These are phyloP conservation scores for Dendrobium officinale DNA, from an alignment of 106 monocot genomes.

Conservation along the genomic window DNA sequence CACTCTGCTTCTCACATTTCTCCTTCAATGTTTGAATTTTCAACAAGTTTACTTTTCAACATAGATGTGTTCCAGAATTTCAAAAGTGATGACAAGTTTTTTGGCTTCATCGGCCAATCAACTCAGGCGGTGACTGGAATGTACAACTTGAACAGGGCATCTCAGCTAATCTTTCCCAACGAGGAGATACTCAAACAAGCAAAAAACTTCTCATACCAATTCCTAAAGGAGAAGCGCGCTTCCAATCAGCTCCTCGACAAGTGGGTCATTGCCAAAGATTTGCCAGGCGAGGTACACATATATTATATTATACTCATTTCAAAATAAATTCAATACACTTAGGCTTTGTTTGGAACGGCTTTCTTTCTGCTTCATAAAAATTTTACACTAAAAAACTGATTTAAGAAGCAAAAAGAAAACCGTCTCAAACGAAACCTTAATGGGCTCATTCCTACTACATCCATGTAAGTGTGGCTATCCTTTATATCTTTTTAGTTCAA, in stretches of 20 bases:
- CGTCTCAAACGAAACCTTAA: no score
- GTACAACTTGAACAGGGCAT: conserved; percentile 84
- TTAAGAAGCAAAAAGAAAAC: no score
- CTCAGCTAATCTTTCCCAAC: conserved; percentile 51
- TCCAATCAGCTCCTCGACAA: conserved; percentile 53
- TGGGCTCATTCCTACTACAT: no score
- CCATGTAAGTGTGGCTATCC: neutral
- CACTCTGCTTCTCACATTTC: no score
- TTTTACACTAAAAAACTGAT: no score
- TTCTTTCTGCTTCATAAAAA: no score
- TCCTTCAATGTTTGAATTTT: no score
- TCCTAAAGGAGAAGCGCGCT: conserved; percentile 55
- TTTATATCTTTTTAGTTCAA: neutral
- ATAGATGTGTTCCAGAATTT: conserved; percentile 71
- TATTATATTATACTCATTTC: neutral
- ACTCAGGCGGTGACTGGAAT: conserved; percentile 89
- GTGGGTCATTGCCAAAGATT: conserved; percentile 92
- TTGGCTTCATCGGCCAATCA: conserved; percentile 83
- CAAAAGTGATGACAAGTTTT: conserved; percentile 75
- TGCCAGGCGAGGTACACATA: conserved; percentile 80
- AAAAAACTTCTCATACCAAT: conserved; percentile 48
- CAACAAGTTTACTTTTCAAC: no score
- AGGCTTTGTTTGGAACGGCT: no score
- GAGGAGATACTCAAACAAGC: conserved; percentile 64
- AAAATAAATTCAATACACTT: no score